phyloP scores from a whole-genome alignment of 2,329 filamentous ascomycete species.

The Aspergillus sp. region DNA sequence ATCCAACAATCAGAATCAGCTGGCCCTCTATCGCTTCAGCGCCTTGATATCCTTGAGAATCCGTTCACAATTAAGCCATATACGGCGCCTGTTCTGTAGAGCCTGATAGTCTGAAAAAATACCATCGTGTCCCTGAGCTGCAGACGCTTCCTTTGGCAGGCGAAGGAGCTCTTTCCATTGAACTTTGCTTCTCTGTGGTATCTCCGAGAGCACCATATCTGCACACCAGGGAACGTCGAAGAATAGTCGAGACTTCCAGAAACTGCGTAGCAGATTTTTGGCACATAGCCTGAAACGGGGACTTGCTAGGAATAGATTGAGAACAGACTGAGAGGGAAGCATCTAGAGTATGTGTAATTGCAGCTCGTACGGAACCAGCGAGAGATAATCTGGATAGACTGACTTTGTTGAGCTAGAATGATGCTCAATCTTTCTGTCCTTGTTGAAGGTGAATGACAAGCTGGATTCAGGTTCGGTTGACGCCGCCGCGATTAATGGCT shows the following conservation, averaged over 20 bases:
- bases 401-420: background rate
- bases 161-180: constrained; percentile 2
- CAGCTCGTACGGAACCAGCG: constrained; percentile 5
- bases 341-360: constrained; percentile 4
- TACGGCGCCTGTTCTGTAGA: constrained; percentile 7
- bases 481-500: constrained; percentile 3
- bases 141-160: background rate
- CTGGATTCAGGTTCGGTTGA: constrained; percentile 2
- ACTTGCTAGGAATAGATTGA: constrained; percentile 8
- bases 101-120: constrained; percentile 1
- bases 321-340: constrained; percentile 4
- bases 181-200: constrained; percentile 2
- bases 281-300: constrained; percentile 4
- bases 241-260: constrained; percentile 9
- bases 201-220: constrained; percentile 4
- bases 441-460: constrained; percentile 3
- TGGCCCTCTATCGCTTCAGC: background rate
- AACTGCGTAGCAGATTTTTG: constrained; percentile 3
- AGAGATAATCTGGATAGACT: background rate
- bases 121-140: background rate
- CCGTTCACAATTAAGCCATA: constrained; percentile 9
- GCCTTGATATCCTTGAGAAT: constrained; percentile 3
- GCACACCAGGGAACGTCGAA: constrained; percentile 10
- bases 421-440: background rate
- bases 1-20: background rate